A percentile compares a stretch with the other conserved stretches of the same genome.
phyloP scores from a whole-genome alignment of 2,329 filamentous ascomycete genomes.

The Cyanodermella asteris region DNA sequence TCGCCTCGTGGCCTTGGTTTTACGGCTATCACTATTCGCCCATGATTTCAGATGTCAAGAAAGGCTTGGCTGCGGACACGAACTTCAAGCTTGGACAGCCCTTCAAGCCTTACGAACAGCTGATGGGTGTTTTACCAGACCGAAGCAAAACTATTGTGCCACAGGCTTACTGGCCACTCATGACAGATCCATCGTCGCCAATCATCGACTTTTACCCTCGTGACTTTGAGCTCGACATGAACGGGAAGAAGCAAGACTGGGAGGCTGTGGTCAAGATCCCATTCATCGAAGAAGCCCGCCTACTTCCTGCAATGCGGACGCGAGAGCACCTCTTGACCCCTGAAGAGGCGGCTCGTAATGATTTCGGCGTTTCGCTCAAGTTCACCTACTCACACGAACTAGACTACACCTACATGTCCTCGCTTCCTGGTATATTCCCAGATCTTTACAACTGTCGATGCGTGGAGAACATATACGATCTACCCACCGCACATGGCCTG shows the following conservation, averaged over 20 bases:
- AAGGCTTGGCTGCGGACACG: slow-evolving; percentile 66
- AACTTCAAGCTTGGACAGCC: slow-evolving; percentile 88
- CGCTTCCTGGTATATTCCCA: slow-evolving; percentile 72
- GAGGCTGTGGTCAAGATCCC: slow-evolving; percentile 98
- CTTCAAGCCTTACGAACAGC: slow-evolving; percentile 83
- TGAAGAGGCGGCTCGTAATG: slow-evolving; percentile 64
- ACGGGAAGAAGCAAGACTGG: slow-evolving; percentile 99
- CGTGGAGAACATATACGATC: slow-evolving; percentile 86
- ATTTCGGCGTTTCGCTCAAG: slow-evolving; percentile 79
- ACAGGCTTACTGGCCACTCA: slow-evolving; percentile 63
- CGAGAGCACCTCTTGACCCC: slow-evolving; percentile 57
- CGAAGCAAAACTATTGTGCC: slow-evolving; percentile 95
- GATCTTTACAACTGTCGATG: slow-evolving; percentile 74
- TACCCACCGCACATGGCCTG: slow-evolving; percentile 77
- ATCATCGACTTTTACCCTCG: slow-evolving; percentile 97
- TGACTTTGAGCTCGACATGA: slow-evolving; percentile 97
- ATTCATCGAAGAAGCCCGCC: slow-evolving; percentile 81
- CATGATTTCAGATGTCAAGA: slow-evolving; percentile 87
- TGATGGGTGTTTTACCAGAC: slow-evolving; percentile 95
- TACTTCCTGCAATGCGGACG: slow-evolving; percentile 67
- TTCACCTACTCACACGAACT: slow-evolving; percentile 65
- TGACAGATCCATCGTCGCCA: slow-evolving; percentile 75
- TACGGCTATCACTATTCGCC: slow-evolving; percentile 94
- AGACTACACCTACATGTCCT: slow-evolving; percentile 70
- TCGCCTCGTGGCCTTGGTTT: slow-evolving; percentile 97